Conservation (phyloP, 1,284 basidiomycete genomes). For the Microbotryomycetes sp. region DNA sequence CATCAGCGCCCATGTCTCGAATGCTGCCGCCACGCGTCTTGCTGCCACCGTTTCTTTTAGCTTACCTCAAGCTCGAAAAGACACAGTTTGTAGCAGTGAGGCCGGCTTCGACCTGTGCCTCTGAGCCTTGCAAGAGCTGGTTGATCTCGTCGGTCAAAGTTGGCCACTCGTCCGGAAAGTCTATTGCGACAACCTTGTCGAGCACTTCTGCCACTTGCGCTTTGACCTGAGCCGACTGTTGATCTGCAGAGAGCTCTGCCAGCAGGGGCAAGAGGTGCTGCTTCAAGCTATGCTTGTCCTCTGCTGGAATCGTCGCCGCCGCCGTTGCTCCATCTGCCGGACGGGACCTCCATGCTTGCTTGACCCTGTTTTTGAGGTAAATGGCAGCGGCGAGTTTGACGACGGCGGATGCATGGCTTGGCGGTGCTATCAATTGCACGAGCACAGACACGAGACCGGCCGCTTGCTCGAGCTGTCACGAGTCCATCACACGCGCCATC, state of each 20-base stretch:
- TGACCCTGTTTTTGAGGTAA: slow-evolving; percentile 69
- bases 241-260: slow-evolving; percentile 56
- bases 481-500: too few relatives aligned
- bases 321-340: slow-evolving; percentile 2
- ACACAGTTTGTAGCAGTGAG: slow-evolving; percentile 65
- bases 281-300: slow-evolving; percentile 63
- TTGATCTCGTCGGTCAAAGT: slow-evolving; percentile 57
- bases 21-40: too few relatives aligned
- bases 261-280: slow-evolving; percentile 59
- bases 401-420: slow-evolving; percentile 13
- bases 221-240: slow-evolving; percentile 47
- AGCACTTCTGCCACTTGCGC: slow-evolving; percentile 64
- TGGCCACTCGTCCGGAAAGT: slow-evolving; percentile 70
- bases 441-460: slow-evolving; percentile 70
- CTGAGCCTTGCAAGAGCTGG: slow-evolving; percentile 50
- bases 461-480: slow-evolving; percentile 60
- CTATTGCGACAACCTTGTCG: slow-evolving; percentile 60
- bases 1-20: not conserved
- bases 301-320: slow-evolving; percentile 49
- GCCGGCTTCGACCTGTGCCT: slow-evolving; percentile 67
- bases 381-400: slow-evolving; percentile 53
- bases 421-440: slow-evolving; percentile 65
- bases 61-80: slow-evolving; percentile 60
- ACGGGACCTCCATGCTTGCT: slow-evolving; percentile 17
- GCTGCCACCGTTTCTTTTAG: too few relatives aligned